phyloP scores from a whole-genome alignment of 208 protist species.

The Crithidia fasciculata region DNA sequence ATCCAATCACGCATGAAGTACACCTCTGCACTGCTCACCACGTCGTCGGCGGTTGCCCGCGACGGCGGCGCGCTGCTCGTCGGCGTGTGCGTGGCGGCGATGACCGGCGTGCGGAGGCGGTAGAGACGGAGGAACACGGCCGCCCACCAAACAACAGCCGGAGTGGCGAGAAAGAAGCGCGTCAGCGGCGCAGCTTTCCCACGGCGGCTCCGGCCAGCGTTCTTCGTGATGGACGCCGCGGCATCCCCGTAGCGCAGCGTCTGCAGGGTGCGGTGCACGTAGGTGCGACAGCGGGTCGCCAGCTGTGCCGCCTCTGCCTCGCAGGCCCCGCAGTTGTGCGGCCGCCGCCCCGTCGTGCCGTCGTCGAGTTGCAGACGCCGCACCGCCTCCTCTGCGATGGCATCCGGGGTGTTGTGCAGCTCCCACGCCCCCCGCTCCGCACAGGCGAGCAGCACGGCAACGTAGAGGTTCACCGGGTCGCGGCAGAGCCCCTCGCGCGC shows the following conservation, averaged over 20 bases:
- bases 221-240: neutral
- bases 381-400: conserved; percentile 32
- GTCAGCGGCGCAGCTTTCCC: neutral
- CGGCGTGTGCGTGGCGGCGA: neutral
- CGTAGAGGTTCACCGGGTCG: conserved; percentile 44
- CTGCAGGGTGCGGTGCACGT: conserved; percentile 25
- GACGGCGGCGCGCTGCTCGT: neutral
- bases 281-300: conserved; percentile 23
- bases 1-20: conserved; percentile 59
- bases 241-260: neutral
- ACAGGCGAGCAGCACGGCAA: conserved; percentile 51
- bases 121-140: conserved; percentile 41
- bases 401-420: conserved; percentile 31
- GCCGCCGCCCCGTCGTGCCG: conserved; percentile 23
- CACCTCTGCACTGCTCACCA: conserved; percentile 42
- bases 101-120: conserved; percentile 22
- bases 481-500: conserved; percentile 42
- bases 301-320: conserved; percentile 14
- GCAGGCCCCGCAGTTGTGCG: conserved; percentile 38
- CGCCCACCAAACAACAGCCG: conserved; percentile 51
- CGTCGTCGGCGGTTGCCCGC: conserved; percentile 10
- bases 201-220: neutral
- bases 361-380: conserved; percentile 22
- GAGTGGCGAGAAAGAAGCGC: conserved; percentile 51
- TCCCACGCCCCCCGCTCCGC: conserved; percentile 33